phyloP scores from a whole-genome alignment of 2,329 filamentous ascomycete genomes.

The Reticulascus tulasneorum region DNA sequence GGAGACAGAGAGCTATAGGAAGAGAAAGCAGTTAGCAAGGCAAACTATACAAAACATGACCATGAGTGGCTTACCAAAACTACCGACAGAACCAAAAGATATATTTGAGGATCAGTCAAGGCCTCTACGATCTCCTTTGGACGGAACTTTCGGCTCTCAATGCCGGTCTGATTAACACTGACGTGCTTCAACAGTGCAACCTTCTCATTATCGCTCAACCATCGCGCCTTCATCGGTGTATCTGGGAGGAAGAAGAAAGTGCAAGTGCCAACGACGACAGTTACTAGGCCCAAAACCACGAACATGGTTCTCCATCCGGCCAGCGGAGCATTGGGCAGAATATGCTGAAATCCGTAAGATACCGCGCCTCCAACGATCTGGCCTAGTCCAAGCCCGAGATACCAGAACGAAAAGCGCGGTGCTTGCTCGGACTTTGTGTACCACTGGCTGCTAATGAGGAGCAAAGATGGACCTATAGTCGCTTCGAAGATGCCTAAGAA shows the following conservation, averaged over 20 bases:
- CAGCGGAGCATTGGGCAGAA: conserved; percentile 31
- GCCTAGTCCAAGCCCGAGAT: conserved; percentile 54
- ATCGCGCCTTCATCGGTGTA: conserved; percentile 38
- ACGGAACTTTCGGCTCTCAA: conserved; percentile 51
- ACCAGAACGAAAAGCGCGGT: conserved; percentile 58
- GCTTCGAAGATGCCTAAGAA: conserved; percentile 60
- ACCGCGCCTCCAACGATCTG: conserved; percentile 45
- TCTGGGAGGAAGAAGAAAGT: conserved; percentile 40
- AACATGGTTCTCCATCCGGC: conserved; percentile 43
- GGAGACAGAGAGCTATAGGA: conserved; percentile 40
- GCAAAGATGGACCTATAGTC: conserved; percentile 55
- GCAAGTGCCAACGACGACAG: conserved; percentile 31
- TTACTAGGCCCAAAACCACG: conserved; percentile 38
- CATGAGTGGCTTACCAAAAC: conserved; percentile 34
- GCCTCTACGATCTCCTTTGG: conserved; percentile 48
- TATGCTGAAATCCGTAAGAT: conserved; percentile 51
- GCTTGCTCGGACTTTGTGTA: conserved; percentile 55
- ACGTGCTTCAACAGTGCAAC: conserved; percentile 49
- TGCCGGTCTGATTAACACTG: conserved; percentile 54
- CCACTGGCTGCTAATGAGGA: conserved; percentile 58
- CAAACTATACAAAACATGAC: background rate
- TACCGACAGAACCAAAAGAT: conserved; percentile 43
- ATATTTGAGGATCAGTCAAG: conserved; percentile 48
- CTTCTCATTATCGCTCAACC: conserved; percentile 28
- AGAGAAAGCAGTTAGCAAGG: background rate